A percentile compares a stretch with the other conserved stretches of the same genome.
phyloP scores from a whole-genome alignment of 805 yeast species.

The Teunomyces funiuensis region DNA sequence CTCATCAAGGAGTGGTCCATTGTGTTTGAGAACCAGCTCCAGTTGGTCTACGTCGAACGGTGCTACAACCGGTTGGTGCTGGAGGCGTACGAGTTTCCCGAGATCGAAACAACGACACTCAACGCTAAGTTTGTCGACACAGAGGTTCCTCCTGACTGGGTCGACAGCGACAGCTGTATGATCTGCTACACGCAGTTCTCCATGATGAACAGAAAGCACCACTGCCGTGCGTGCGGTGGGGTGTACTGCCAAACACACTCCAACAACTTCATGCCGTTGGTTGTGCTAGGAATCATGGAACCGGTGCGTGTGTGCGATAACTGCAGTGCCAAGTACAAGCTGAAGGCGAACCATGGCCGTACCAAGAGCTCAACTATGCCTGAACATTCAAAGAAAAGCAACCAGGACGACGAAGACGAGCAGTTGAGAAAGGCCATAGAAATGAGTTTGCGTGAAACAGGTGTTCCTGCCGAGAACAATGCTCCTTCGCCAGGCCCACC shows the following conservation, averaged over 20 bases:
- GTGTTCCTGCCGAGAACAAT: neutral
- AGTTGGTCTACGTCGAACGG: conserved; percentile 61
- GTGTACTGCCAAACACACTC: conserved; percentile 87
- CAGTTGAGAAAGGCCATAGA: conserved; percentile 77
- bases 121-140: conserved; percentile 65
- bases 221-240: conserved; percentile 96
- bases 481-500: conserved; percentile 27
- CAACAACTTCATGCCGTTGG: conserved; percentile 65
- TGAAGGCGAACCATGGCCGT: conserved; percentile 9
- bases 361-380: conserved; percentile 1
- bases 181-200: conserved; percentile 80
- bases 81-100: conserved; percentile 71
- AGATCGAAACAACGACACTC: conserved; percentile 24
- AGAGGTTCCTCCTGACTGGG: conserved; percentile 96
- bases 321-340: conserved; percentile 64
- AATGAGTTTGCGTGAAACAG: conserved; percentile 60
- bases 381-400: conserved; percentile 9
- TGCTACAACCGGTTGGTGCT: conserved; percentile 57
- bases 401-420: conserved; percentile 62
- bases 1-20: conserved; percentile 76
- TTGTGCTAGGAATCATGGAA: conserved; percentile 80
- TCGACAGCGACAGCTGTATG: conserved; percentile 94
- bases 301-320: conserved; percentile 94
- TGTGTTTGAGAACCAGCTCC: conserved; percentile 67
- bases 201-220: conserved; percentile 87